These are phyloP conservation scores for Boletales sp. DNA, from an alignment of 768 basidiomycete species.

Conservation along the genomic window DNA sequence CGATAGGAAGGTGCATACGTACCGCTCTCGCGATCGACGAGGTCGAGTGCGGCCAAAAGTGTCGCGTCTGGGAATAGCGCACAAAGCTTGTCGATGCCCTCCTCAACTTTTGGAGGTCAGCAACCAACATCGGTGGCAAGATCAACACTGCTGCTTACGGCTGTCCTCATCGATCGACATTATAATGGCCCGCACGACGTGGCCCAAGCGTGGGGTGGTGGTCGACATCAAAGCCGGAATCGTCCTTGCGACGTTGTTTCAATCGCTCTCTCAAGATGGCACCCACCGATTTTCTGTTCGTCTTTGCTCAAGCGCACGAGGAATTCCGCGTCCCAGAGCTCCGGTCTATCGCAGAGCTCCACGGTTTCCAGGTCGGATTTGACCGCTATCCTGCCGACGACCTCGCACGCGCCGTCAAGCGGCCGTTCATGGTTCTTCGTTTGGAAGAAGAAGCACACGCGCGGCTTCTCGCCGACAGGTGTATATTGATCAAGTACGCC, in stretches of 20 bases:
- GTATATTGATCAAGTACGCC: constrained; percentile 78
- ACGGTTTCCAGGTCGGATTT: constrained; percentile 59
- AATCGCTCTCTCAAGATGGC: constrained; percentile 12
- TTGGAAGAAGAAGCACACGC: constrained; percentile 75
- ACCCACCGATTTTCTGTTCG: constrained; percentile 49
- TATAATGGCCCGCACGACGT: constrained; percentile 31
- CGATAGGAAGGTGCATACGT: constrained; percentile 10
- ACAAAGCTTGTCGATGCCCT: constrained; percentile 52
- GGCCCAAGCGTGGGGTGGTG: constrained; percentile 13
- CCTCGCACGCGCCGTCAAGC: constrained; percentile 41
- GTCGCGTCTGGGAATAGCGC: constrained; percentile 59
- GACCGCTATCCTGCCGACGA: constrained; percentile 39
- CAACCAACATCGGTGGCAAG: not conserved
- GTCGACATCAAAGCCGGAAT: constrained; percentile 14
- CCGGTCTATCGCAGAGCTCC: constrained; percentile 67
- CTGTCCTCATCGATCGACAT: constrained; percentile 30
- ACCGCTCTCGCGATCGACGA: constrained; percentile 74
- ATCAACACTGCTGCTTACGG: constrained; percentile 22
- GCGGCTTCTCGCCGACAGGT: constrained; percentile 64
- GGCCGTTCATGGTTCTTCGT: constrained; percentile 73
- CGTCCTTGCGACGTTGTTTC: no score
- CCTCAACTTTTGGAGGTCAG: constrained; percentile 39
- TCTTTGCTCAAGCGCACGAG: constrained; percentile 78
- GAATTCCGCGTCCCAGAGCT: constrained; percentile 87
- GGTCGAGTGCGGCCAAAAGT: constrained; percentile 67